Conservation (phyloP, 176 grass and related monocot species). For the Oryza brachyantha region DNA sequence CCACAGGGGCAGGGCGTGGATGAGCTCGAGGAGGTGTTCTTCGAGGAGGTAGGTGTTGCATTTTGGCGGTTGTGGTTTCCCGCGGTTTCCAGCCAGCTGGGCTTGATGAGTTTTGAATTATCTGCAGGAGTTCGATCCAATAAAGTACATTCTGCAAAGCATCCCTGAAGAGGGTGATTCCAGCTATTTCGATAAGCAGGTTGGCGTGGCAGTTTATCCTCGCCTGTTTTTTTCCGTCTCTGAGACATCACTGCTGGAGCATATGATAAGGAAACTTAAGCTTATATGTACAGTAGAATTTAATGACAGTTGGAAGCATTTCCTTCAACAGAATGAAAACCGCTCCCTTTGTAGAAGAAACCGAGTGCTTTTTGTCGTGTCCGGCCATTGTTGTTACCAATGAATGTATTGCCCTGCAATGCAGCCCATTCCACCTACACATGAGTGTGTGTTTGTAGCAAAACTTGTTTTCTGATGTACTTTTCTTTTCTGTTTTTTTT, state of each 20-base stretch:
- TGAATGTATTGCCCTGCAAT: slow-evolving; percentile 8
- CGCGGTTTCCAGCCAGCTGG: not conserved
- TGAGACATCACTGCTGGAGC: not conserved
- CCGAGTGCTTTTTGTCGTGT: not conserved
- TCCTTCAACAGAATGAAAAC: not conserved
- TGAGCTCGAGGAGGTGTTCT: slow-evolving; percentile 90
- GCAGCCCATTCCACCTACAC: not conserved
- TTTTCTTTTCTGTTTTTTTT: not conserved
- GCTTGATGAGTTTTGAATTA: not conserved
- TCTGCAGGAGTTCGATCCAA: slow-evolving; percentile 87
- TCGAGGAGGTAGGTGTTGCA: slow-evolving; percentile 70
- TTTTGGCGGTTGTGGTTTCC: not conserved
- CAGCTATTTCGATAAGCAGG: slow-evolving; percentile 95
- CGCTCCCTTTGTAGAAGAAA: slow-evolving; percentile 3
- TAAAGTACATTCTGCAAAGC: slow-evolving; percentile 78
- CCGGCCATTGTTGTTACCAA: slow-evolving; percentile 16
- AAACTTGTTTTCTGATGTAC: not conserved
- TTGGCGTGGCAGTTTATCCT: slow-evolving; percentile 27
- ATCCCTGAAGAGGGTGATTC: slow-evolving; percentile 68
- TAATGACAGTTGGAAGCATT: not conserved
- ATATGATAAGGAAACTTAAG: not conserved
- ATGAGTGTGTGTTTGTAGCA: slow-evolving; percentile 6
- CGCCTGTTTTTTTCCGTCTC: not conserved
- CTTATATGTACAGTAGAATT: not conserved
- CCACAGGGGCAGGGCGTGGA: slow-evolving; percentile 55